Evolutionary conservation across 2,329 filamentous ascomycete genomes (phyloP).

Genomic region (Corynespora cassiicola): DNA sequence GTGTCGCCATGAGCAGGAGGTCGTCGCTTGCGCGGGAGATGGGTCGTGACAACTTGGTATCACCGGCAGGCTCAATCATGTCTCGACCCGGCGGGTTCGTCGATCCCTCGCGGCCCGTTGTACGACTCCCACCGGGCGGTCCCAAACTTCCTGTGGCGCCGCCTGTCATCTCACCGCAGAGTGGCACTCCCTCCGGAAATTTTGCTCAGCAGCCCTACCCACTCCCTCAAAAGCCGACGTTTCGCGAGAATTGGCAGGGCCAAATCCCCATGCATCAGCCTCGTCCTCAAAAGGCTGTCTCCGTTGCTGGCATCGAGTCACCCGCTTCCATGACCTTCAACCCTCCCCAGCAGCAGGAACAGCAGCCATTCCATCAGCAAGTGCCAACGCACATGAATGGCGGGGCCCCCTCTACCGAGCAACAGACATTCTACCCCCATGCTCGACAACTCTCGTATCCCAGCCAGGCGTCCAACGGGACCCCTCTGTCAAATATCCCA

Average conservation of each 20-base stretch:
- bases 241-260: conserved; percentile 65
- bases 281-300: conserved; percentile 91
- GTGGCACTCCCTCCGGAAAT: conserved; percentile 56
- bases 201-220: conserved; percentile 57
- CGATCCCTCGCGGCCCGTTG: conserved; percentile 74
- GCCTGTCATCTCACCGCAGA: conserved; percentile 38
- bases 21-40: conserved; percentile 77
- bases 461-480: conserved; percentile 74
- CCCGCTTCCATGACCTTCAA: conserved; percentile 69
- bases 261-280: conserved; percentile 88
- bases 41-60: conserved; percentile 76
- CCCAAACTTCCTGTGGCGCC: conserved; percentile 44
- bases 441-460: conserved; percentile 72
- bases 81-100: conserved; percentile 67
- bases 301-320: conserved; percentile 89
- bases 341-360: conserved; percentile 69
- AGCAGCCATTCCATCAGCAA: conserved; percentile 93
- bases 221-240: conserved; percentile 61
- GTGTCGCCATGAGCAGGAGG: conserved; percentile 84
- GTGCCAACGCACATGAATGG: conserved; percentile 77
- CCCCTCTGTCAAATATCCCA: conserved; percentile 88
- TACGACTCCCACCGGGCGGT: conserved; percentile 76
- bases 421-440: conserved; percentile 63
- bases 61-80: conserved; percentile 79
- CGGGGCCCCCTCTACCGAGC: conserved; percentile 57